Base-by-base conservation (phyloP, 2,329 filamentous ascomycete species). In the Fusarium tricinctum region DNA sequence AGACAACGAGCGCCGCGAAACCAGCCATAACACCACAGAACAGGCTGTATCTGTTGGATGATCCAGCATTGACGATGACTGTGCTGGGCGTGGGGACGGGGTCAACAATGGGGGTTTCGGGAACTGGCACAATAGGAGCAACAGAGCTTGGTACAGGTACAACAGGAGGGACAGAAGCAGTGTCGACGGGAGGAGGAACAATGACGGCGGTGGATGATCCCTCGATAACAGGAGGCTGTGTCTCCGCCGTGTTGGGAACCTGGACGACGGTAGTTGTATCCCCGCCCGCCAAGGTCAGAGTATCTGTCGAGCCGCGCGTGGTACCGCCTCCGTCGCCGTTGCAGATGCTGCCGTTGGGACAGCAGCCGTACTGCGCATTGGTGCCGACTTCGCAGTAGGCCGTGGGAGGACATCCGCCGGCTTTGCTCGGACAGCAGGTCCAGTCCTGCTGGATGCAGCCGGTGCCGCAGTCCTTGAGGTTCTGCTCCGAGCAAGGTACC, bases 341-440 rank as follows among this genome's bases (percentile, higher is more conserved):
- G 66, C 77, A 78, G 23, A 45, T 44, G 23, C 65, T 53, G 1
- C 77, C 77, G 7, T 66, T 56, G 14, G 71, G 71, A 58, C 77
- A 79, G 70, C 77, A 79, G 5, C 69, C 71, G 40, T 74, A 77
- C 45, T 72, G 30, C 38, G 63, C 56, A 44, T 76, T 77, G 40
- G 49, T 46, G 15, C 70, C 75, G 4, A 75, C 62, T 57, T 66
- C 52, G 58, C 77, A 78, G 38, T 55, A 68, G 3, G 64, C 52
- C 2, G 49, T 66, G 3, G 66, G 48, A 49, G 73, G 70, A 26
- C 77, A 78, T 2, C 76, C 77, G 10, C 76, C 74, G 3, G 52
- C 39, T 5, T 56, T 19, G 46, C 72, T 71, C 10, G 77, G 76
- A 30, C 77, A 78, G 69, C 77, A 78, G 7, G 71, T 76, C 65